phyloP scores from a whole-genome alignment of 2,329 filamentous ascomycete species.

The Trichophyton mentagrophytes region DNA sequence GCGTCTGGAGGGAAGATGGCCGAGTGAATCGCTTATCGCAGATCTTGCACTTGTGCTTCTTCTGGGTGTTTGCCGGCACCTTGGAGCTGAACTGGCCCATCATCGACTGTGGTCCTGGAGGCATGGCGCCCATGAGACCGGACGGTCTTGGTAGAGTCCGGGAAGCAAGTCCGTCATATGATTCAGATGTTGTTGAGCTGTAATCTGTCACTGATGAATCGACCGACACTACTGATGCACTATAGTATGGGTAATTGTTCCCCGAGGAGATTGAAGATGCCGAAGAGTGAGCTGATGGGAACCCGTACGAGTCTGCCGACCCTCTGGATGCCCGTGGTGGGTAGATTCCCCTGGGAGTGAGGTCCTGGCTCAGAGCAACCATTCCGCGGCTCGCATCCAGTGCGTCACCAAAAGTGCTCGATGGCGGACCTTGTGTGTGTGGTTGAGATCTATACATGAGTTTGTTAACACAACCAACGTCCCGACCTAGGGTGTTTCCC shows the following conservation, averaged over 20 bases:
- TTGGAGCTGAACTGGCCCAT: conserved; percentile 98
- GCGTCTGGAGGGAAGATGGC: conserved; percentile 86
- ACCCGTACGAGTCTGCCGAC: conserved; percentile 79
- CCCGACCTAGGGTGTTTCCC: not conserved
- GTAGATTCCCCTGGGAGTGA: conserved; percentile 80
- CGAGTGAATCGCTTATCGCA: conserved; percentile 96
- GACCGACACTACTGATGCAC: conserved; percentile 54
- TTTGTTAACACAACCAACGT: not conserved
- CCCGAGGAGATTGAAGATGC: conserved; percentile 84
- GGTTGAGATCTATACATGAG: conserved; percentile 13
- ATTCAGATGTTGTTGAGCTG: conserved; percentile 74
- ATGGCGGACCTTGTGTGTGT: conserved; percentile 40
- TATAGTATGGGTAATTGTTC: conserved; percentile 75
- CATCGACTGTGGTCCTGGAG: conserved; percentile 87
- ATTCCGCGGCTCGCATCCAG: conserved; percentile 89
- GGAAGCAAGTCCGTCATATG: conserved; percentile 64
- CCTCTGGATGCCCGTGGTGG: conserved; percentile 54
- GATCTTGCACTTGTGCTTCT: conserved; percentile 99
- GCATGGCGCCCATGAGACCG: conserved; percentile 50
- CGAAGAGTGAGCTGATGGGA: conserved; percentile 77
- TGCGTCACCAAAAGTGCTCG: conserved; percentile 53
- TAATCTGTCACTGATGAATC: conserved; percentile 84
- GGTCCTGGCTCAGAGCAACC: conserved; percentile 87
- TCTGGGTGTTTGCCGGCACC: conserved; percentile 86
- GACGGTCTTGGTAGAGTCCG: conserved; percentile 73